These are phyloP conservation scores for Claviceps digitariae DNA, from an alignment of 2,329 filamentous ascomycete species.

Conservation along the genomic window DNA sequence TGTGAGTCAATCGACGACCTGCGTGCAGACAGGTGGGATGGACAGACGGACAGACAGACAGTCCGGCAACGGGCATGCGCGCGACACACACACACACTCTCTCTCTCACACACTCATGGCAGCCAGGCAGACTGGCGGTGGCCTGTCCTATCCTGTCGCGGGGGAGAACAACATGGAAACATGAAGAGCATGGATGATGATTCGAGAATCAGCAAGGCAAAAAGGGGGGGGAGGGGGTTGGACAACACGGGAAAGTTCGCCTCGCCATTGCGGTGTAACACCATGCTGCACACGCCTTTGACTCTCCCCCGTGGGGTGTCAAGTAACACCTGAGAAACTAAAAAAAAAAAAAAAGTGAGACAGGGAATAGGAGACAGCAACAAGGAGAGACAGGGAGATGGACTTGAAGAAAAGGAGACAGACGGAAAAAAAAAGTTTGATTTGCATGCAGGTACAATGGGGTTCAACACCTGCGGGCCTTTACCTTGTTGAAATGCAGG, in stretches of 20 bases:
- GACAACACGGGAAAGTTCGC: not conserved
- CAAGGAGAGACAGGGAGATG: too few relatives aligned
- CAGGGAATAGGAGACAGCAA: not conserved
- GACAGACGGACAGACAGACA: not conserved
- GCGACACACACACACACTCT: not conserved
- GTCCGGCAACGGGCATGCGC: not conserved
- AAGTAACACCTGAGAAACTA: not conserved
- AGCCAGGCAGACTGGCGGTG: too few relatives aligned
- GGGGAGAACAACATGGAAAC: not conserved
- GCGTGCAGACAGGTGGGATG: not conserved
- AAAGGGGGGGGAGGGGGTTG: not conserved
- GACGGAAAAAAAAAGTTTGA: not conserved
- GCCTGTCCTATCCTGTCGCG: not conserved
- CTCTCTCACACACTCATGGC: not conserved
- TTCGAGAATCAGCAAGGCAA: not conserved
- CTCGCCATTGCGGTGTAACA: not conserved
- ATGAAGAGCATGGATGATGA: not conserved
- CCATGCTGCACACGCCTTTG: not conserved
- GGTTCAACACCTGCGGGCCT: not conserved
- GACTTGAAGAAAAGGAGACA: not conserved
- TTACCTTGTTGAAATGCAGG: not conserved
- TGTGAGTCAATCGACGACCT: not conserved
- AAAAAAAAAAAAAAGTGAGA: not conserved
- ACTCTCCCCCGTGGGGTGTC: not conserved
- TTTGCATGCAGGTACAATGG: constrained; percentile 1